These are phyloP conservation scores for Coniferiporia weirii DNA, from an alignment of 1,284 basidiomycete genomes.

Conservation along the genomic window DNA sequence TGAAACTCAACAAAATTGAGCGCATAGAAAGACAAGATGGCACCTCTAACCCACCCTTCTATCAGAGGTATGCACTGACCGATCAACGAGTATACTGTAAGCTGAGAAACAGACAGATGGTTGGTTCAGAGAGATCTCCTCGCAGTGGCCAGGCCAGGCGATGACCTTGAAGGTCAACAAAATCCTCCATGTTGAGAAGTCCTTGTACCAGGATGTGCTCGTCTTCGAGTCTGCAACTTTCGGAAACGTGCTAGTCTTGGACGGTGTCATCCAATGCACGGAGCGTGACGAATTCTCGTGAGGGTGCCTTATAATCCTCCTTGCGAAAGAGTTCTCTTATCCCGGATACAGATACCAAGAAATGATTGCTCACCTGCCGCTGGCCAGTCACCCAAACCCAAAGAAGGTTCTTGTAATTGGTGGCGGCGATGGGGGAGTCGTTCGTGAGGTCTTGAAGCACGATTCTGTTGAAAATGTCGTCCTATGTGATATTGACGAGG, in stretches of 20 bases:
- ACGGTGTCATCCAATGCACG: conserved; percentile 95
- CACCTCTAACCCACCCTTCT: conserved; percentile 4
- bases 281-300: conserved; percentile 98
- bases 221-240: conserved; percentile 94
- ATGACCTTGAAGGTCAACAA: conserved; percentile 95
- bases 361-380: conserved; percentile 97
- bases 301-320: conserved; percentile 31
- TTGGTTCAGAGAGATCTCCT: conserved; percentile 96
- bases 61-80: background rate
- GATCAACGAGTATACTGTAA: background rate
- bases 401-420: conserved; percentile 96
- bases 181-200: conserved; percentile 93
- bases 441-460: conserved; percentile 97
- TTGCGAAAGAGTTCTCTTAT: conserved; percentile 7
- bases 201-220: conserved; percentile 91
- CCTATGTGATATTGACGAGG: conserved; percentile 98
- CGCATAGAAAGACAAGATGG: background rate
- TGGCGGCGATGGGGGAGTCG: conserved; percentile 94
- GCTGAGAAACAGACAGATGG: conserved; percentile 55
- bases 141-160: conserved; percentile 96
- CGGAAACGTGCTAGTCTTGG: conserved; percentile 94
- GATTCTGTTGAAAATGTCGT: conserved; percentile 88
- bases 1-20: too few species aligned
- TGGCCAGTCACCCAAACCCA: conserved; percentile 95
- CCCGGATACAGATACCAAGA: conserved; percentile 81